Base-by-base conservation (phyloP, 1,139 yeast genomes). In the Groenewaldozyma auringiensis region DNA sequence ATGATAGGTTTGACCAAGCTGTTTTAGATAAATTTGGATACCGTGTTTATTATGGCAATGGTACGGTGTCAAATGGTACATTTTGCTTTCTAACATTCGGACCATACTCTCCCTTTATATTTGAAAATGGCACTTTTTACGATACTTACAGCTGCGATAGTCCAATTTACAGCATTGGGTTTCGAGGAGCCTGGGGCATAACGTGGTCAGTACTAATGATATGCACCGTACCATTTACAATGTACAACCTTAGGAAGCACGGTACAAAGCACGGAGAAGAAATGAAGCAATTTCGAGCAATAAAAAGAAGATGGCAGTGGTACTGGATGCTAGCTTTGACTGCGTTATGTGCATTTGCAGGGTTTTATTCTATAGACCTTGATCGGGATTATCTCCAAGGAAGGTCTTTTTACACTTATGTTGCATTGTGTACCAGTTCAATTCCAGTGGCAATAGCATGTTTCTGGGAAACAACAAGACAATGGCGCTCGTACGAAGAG, bases 401-500 rank as follows among this genome's bases (percentile, higher is more conserved):
- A 4, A 41, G 54, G 4, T 50, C 62, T 4, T 41, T 56, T 35
- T 51, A 56, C 8, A 44, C 48, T 17, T 57, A 53, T 40, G 59
- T 58, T 4, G 62, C 60, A 1, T 40, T 59, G 6, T 56, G 52
- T 33, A 48, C 54, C 14, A 49, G 58, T 1, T 46, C 55, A 13
- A 45, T 54, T 22, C 60, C 61, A 2, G 48, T 53, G 20, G 46
- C 54, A 6, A 47, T 57, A 31, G 61, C 54, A 14, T 45, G 50
- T 3, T 47, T 38, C 16, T 59, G 62, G 62, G 62, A 59, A 43
- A 48, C 55, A 43, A 53, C 56, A 3, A 47, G 63, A 16, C 56
- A 56, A 37, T 59, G 63, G 62, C 55, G 60, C n/a, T 50, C 59
- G 4, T 59, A 59, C 38, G 60, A 59, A 41, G 60, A 58, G 34